Conservation (phyloP, 257 asterid species). For the Gardenia jasminoides region DNA sequence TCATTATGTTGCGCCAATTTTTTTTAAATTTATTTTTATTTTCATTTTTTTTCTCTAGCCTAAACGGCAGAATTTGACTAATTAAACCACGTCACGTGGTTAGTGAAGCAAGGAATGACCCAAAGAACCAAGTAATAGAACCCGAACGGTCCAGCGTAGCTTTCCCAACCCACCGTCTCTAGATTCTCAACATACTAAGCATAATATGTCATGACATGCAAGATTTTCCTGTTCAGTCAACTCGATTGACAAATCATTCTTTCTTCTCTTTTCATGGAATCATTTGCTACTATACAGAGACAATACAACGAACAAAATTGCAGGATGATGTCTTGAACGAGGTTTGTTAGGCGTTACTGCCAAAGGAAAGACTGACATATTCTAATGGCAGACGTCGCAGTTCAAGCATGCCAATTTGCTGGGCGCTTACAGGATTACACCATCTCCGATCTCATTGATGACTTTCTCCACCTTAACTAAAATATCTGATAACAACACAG, state of each 20-base stretch:
- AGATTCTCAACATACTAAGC: neutral
- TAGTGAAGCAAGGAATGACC: too few species aligned
- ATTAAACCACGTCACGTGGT: neutral
- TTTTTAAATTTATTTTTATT: too few species aligned
- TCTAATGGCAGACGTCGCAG: neutral
- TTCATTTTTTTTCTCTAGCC: too few species aligned
- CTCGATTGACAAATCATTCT: neutral
- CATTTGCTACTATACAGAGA: neutral
- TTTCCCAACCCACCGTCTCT: neutral
- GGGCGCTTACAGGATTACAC: slow-evolving; percentile 27
- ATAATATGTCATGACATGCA: neutral
- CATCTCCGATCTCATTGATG: slow-evolving; percentile 57
- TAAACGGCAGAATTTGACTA: neutral
- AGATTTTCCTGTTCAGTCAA: neutral
- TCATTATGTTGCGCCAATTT: too few species aligned
- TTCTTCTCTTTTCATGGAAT: neutral
- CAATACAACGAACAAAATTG: neutral
- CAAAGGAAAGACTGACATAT: too few species aligned
- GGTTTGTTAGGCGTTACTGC: neutral
- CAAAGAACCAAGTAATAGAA: neutral
- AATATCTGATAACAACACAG: slow-evolving; percentile 50
- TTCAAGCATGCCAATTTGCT: slow-evolving; percentile 3
- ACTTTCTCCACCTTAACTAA: slow-evolving; percentile 67
- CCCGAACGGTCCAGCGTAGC: neutral
- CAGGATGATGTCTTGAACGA: neutral